phyloP scores from a whole-genome alignment of 2,329 filamentous ascomycete genomes.

The Stagonosporopsis vannaccii region DNA sequence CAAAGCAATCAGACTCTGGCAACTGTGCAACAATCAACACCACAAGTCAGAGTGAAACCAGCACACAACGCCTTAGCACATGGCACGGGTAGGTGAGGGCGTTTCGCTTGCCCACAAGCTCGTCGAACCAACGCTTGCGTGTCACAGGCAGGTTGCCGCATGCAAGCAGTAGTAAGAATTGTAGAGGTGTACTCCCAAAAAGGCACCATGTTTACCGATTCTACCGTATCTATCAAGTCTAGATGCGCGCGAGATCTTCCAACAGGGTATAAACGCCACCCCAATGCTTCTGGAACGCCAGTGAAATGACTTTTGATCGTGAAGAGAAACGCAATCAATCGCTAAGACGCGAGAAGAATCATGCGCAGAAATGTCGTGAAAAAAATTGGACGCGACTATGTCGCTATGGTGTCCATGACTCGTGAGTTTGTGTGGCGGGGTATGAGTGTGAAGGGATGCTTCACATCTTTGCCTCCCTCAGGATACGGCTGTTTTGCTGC shows the following conservation, averaged over 20 bases:
- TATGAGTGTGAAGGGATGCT: neutral
- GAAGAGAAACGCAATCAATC: conserved; percentile 1
- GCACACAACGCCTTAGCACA: no score
- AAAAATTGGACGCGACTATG: neutral
- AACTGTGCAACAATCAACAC: no score
- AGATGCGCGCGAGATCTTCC: conserved; percentile 1
- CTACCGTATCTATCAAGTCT: conserved; percentile 17
- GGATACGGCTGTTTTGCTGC: conserved; percentile 50
- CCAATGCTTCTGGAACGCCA: conserved; percentile 17
- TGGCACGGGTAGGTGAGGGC: no score
- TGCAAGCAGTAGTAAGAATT: conserved; percentile 6
- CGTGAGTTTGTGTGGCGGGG: neutral
- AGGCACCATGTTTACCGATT: conserved; percentile 8
- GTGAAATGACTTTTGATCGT: conserved; percentile 17
- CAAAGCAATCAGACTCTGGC: no score
- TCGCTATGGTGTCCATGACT: conserved; percentile 1
- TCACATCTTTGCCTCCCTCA: conserved; percentile 44
- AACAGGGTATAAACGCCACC: conserved; percentile 18
- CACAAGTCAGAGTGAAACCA: no score
- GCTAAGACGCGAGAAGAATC: conserved; percentile 11
- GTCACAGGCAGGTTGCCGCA: neutral
- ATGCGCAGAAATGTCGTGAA: conserved; percentile 8
- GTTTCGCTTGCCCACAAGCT: no score
- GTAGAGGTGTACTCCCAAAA: conserved; percentile 9
- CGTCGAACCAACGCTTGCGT: neutral